phyloP scores from a whole-genome alignment of 345 rosid species.

The Euphorbia tirucalli region DNA sequence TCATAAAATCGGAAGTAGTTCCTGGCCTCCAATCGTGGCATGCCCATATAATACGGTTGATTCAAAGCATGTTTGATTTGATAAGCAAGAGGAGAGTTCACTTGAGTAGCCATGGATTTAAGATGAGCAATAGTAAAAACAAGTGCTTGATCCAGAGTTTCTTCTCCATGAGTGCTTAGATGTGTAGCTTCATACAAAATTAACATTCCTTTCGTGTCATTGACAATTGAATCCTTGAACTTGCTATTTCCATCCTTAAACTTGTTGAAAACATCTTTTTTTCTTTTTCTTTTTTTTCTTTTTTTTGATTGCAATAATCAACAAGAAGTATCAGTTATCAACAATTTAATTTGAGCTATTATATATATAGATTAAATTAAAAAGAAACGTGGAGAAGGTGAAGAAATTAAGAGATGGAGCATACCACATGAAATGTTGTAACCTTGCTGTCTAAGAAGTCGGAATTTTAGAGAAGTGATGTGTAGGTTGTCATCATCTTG shows the following conservation, averaged over 20 bases:
- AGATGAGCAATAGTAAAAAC: slow-evolving; percentile 11
- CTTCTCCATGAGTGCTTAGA: slow-evolving; percentile 12
- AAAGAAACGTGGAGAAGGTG: too few relatives aligned
- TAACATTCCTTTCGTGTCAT: slow-evolving; percentile 13
- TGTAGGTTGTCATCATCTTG: slow-evolving; percentile 1
- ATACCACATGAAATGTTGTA: background rate
- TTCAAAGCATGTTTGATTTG: background rate
- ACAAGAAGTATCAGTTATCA: background rate
- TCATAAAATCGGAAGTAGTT: slow-evolving; percentile 24
- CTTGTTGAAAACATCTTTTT: slow-evolving; percentile 9
- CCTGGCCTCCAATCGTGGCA: slow-evolving; percentile 27
- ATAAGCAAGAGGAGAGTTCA: background rate
- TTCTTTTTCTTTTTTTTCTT: too few relatives aligned
- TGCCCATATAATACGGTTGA: background rate
- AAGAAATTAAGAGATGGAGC: background rate
- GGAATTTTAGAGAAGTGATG: slow-evolving; percentile 20
- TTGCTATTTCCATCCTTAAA: slow-evolving; percentile 4
- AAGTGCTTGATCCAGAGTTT: slow-evolving; percentile 12
- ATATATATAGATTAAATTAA: too few relatives aligned
- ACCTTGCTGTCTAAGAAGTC: slow-evolving; percentile 34
- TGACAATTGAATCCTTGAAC: slow-evolving; percentile 4
- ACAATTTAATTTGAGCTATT: too few relatives aligned
- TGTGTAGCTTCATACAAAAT: slow-evolving; percentile 21
- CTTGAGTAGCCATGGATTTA: background rate
- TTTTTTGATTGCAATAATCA: too few relatives aligned